Percentiles rank a stretch among this genome's conserved stretches.
Evolutionary conservation across 192 early-diverging fungal species (phyloP).

Genomic region (Kappamyces sp.): DNA sequence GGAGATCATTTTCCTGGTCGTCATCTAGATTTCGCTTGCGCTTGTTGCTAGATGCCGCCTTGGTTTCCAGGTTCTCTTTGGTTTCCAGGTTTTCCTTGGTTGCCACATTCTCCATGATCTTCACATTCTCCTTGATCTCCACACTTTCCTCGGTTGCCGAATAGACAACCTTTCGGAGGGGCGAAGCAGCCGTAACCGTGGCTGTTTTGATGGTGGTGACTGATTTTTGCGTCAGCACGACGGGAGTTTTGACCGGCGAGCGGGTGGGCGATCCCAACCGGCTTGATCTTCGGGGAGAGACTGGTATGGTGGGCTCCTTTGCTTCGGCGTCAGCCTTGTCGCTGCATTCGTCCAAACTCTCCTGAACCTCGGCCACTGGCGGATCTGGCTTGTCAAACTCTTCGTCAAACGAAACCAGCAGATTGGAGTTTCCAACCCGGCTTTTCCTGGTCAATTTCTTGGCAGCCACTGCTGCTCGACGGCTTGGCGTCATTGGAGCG

Average conservation of each 20-base stretch:
- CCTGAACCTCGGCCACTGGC: not conserved
- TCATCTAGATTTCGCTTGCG: slow-evolving; percentile 6
- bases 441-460: slow-evolving; percentile 3
- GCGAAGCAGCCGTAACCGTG: not conserved
- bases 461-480: slow-evolving; percentile 9
- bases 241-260: not conserved
- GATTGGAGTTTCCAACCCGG: slow-evolving; percentile 2
- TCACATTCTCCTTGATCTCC: not conserved
- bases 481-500: slow-evolving; percentile 12
- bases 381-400: not conserved
- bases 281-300: not conserved
- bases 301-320: not conserved
- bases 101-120: not conserved
- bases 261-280: not conserved
- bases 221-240: not conserved
- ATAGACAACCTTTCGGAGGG: slow-evolving; percentile 7
- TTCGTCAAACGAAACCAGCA: not conserved
- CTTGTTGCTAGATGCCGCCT: not conserved
- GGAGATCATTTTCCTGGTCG: not conserved
- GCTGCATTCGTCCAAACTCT: not conserved
- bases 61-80: not conserved
- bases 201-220: not conserved
- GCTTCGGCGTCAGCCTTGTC: not conserved
- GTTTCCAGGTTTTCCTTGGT: slow-evolving; percentile 6
- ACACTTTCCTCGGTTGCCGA: not conserved